Base-by-base conservation (phyloP, 192 early-diverging fungal species). In the Coemansia sp. region DNA sequence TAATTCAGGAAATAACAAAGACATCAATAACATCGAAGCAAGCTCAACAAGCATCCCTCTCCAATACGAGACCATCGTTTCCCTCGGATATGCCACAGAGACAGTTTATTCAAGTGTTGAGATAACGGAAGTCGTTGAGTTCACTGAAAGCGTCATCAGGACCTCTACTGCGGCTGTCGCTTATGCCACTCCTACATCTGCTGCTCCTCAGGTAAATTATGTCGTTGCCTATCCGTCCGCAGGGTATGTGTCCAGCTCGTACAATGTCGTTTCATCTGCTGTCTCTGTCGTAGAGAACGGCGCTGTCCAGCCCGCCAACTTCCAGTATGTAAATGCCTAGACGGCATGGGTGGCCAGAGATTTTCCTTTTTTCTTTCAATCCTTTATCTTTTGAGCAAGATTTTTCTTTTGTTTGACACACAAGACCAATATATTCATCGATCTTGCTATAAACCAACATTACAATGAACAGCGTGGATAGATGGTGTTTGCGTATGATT, bases 51-150 rank as follows among this genome's bases (percentile, higher is more conserved):
- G 57, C 57, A 33, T 10, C 1, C 18, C 57, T 35, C 33, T 59
- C 30, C 20, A 26, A 15, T 59, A 59, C 57, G 16, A 59, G 34
- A 59, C 57, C 18, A 59, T 59, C 36, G 57, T 59, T 59, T 59
- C 57, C 2, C 57, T 59, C n/a, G 57, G 57, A 2, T 59, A 59
- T 38, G 57, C 36, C 35, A 59, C 57, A 5, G 34, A 59, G 35
- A 59, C 57, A 36, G 57, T 59, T 34, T 59, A 59, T 16, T 59
- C 57, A 5, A 18, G 7, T n/a, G 34, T 59, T 6, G 18, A 26
- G 15, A 15, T 59, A 20, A 59, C 57, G 0, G 57, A 59, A 16
- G 14, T 6, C 2, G 20, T 59, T 21, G 34, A 2, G 10, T 5
- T 21, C n/a, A 59, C 57, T 18, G 34, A 36, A 16, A 18, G 7